Evolutionary conservation across 1,139 yeast species (phyloP), one percentile per base, ranked within the genome.

Genomic region (Debaryomycetaceae sp.): DNA sequence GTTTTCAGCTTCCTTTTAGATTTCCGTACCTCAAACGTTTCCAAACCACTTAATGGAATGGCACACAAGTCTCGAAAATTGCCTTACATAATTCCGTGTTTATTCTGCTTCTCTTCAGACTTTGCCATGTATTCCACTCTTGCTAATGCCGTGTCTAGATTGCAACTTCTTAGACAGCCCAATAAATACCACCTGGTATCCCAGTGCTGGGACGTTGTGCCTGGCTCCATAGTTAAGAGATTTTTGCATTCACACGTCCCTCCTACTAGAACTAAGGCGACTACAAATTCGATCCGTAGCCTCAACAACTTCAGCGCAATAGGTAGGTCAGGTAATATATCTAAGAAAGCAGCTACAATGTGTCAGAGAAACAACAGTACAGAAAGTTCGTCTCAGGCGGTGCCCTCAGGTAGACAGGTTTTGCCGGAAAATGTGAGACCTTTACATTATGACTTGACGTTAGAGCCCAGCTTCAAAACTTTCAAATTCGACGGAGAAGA

Each of bases 371-470:
- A 32, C 33, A 37, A 44, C n/a, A 37, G 48, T 28, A 24, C 37
- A 19, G 30, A 18, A 13, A 36, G 46, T 33, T 42, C 58, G 15
- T 40, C 55, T 16, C 50, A 48, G 33, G 43, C 45, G 30, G 50
- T 50, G 31, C 48, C 56, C 26, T 47, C 50, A 38, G 78, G 71
- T 36, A 76, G 88, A 55, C 86, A 84, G 59, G 76, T 85, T 29
- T 75, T 87, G 48, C 95, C 95, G 37, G 69, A 77, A 34, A 78
- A 82, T 52, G 88, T 86, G 48, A 79, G 74, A 47, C 95, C 95
- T 35, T 55, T 72, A 45, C 87, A 84, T 61, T 87, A 87, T 59
- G 77, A 78, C 48, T 65, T 87, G 48, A 74, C 79, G 33, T 68
- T 88, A 51, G 92, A 86, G 55, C 95, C 96, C 31, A 71, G 80